Base-by-base conservation (phyloP, 1,284 basidiomycete genomes). In the Fomes fomentarius region DNA sequence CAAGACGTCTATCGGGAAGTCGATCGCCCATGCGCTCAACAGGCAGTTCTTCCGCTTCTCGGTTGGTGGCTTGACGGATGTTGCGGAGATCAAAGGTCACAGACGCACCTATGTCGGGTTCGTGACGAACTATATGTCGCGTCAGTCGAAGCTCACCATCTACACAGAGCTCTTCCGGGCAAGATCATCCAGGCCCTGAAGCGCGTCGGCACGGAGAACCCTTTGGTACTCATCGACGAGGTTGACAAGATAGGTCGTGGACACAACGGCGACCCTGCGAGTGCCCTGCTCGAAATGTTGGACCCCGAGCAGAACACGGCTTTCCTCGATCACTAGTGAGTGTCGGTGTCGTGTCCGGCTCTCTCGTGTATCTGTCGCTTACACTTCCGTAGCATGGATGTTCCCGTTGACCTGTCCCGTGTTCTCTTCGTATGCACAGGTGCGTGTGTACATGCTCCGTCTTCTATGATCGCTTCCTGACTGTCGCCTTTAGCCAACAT, bases 21-120 rank as follows among this genome's bases (percentile, higher is more conserved):
- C 89, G n/a, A 95, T 97, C 50, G 89, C 94, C 0, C 81, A 93
- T 9, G 93, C 94, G 7, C 76, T 97, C 39, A 84, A 90, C 48
- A 76, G 94, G 50, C 86, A 93, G 67, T 96, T 97, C 77, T 96
- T 95, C 84, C 84, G 96, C 42, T 98, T 99, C 78, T 95, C 93
- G 12, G 96, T 99, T 4, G 97, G 97, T 63, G 96, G 97, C 24
- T 74, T 99, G 66, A 94, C 94, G 53, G 96, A 99, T 69, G 96
- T 98, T 0, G 97, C 96, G 50, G 97, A 99, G 81, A 98, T 99
- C 72, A 99, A 99, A 76, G 97, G 97, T 3, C 96, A 99, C 71
- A 79, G 97, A 65, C 78, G 97, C 68, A 99, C 96, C 19, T 99
- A 98, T 69, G 95, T 98, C 53, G 96, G 92, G 87, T 89, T 56